A percentile compares a stretch with the other conserved stretches of the same genome.
Conservation (phyloP, 1,139 yeast species). For the Sugiyamaella sp. region DNA sequence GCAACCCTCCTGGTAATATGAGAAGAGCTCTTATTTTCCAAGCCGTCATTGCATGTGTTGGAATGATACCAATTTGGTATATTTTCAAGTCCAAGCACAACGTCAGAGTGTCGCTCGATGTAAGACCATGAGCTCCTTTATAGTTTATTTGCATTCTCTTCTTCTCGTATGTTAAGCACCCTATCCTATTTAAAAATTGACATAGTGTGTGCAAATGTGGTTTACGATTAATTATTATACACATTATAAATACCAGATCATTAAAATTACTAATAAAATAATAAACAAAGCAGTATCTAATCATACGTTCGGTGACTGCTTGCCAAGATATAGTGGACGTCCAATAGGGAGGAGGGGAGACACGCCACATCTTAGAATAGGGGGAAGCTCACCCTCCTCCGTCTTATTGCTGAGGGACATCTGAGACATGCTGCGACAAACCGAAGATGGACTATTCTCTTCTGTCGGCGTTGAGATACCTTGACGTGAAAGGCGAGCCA, state of each 20-base stretch:
- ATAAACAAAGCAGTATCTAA: constrained; percentile 1
- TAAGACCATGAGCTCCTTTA: not conserved
- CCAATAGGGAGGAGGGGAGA: constrained; percentile 28
- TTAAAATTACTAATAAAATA: not conserved
- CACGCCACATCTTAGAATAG: constrained; percentile 23
- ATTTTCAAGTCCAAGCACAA: constrained; percentile 28
- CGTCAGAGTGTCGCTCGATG: constrained; percentile 32
- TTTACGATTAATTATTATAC: constrained; percentile 5
- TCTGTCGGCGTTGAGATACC: not conserved
- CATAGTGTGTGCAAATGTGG: not conserved
- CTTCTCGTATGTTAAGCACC: constrained; percentile 5
- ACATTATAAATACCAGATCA: constrained; percentile 12
- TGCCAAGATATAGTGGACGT: constrained; percentile 19
- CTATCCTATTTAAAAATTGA: not conserved
- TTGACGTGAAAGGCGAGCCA: constrained; percentile 13
- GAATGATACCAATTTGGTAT: constrained; percentile 32
- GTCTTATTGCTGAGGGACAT: not conserved
- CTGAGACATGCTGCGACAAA: not conserved
- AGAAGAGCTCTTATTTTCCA: constrained; percentile 40
- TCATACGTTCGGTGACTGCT: constrained; percentile 17
- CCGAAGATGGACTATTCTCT: not conserved
- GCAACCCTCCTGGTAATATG: constrained; percentile 43
- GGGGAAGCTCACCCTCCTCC: constrained; percentile 11
- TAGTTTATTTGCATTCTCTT: not conserved
- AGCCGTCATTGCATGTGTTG: constrained; percentile 40